phyloP scores from a whole-genome alignment of 805 yeast genomes.

The Yarrowia sp. region DNA sequence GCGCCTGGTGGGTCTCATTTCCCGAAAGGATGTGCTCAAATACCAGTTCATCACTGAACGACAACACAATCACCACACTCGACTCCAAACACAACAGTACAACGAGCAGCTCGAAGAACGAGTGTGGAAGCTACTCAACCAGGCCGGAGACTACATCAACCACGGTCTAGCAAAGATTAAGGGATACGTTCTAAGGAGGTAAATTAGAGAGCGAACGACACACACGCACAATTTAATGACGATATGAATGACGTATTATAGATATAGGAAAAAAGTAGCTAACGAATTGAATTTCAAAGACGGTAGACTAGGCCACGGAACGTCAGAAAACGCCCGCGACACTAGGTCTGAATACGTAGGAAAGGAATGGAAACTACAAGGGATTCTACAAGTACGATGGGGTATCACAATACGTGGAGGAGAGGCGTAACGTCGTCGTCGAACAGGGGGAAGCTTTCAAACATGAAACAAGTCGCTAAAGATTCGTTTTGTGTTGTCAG shows the following conservation, averaged over 20 bases:
- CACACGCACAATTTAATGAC: constrained; percentile 7
- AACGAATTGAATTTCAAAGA: background rate
- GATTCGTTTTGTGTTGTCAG: constrained; percentile 9
- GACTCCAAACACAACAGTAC: constrained; percentile 32
- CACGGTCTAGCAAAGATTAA: constrained; percentile 9
- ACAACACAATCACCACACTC: constrained; percentile 35
- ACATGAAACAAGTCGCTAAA: background rate
- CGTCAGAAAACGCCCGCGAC: too few relatives aligned
- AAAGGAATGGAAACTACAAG: background rate
- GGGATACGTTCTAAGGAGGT: constrained; percentile 21
- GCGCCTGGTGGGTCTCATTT: constrained; percentile 71
- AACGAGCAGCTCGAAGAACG: constrained; percentile 36
- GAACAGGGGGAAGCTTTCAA: constrained; percentile 10
- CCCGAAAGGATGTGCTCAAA: constrained; percentile 81
- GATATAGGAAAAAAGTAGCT: background rate
- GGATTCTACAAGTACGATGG: background rate
- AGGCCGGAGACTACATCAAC: constrained; percentile 31
- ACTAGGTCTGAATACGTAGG: background rate
- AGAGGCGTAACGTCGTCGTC: background rate
- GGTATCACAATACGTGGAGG: constrained; percentile 12
- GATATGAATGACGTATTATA: constrained; percentile 11
- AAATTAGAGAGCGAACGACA: background rate
- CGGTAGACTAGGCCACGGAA: too few relatives aligned
- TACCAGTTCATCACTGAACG: constrained; percentile 48
- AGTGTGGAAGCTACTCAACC: constrained; percentile 28